Evolutionary conservation across 192 early-diverging fungal species (phyloP).

Genomic region (Lobosporangium transversale): DNA sequence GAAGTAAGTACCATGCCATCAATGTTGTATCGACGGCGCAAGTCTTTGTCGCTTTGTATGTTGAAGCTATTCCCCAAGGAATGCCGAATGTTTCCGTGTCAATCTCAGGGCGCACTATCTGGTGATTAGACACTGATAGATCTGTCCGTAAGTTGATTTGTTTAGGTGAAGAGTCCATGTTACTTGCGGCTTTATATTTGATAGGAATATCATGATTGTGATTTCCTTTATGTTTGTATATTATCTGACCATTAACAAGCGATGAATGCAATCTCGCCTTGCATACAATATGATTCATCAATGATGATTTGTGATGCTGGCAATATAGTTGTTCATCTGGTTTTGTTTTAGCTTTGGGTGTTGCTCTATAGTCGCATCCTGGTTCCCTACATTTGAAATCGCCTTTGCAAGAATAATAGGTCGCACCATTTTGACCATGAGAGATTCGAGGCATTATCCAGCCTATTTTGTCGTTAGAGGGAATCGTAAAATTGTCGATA

Average conservation of each 20-base stretch:
- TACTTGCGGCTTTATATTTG: not conserved
- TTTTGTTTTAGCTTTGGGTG: not conserved
- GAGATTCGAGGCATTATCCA: not conserved
- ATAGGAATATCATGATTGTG: not conserved
- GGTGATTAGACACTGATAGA: not conserved
- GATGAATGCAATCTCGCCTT: not conserved
- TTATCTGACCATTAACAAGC: not conserved
- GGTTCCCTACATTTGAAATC: not conserved
- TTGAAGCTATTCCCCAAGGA: slow-evolving; percentile 3
- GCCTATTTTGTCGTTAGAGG: not conserved
- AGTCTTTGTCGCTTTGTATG: not conserved
- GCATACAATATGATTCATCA: not conserved
- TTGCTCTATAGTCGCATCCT: not conserved
- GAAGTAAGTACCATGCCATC: slow-evolving; percentile 3
- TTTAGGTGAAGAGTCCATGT: not conserved
- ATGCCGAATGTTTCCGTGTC: not conserved
- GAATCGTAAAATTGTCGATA: not conserved
- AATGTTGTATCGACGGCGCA: not conserved
- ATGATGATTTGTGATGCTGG: not conserved
- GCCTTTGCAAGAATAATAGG: not conserved
- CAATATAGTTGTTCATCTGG: not conserved
- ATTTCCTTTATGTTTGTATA: not conserved
- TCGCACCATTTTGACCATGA: not conserved
- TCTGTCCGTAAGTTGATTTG: not conserved
- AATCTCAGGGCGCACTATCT: not conserved